Percentiles rank a stretch among this genome's conserved stretches.
phyloP scores from a whole-genome alignment of 2,329 filamentous ascomycete genomes.

The Conoideocrella luteorostrata region DNA sequence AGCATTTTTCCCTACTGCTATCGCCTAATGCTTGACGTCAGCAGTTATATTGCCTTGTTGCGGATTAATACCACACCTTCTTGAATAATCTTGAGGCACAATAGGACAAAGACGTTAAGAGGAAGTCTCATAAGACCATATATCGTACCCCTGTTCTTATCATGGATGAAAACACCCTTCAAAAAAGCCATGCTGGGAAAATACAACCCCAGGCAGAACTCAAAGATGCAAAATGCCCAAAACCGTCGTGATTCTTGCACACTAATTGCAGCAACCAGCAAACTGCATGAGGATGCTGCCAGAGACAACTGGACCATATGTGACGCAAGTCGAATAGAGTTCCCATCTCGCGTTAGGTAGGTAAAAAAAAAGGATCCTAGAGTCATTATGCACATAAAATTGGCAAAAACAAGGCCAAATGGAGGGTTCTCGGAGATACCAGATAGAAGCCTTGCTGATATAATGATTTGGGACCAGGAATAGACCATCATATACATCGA shows the following conservation, averaged over 20 bases:
- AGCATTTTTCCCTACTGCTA: no score
- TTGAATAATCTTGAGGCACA: no score
- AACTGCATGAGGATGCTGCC: no score
- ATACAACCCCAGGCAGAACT: constrained; percentile 51
- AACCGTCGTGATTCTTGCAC: no score
- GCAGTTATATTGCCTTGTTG: no score
- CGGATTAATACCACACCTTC: no score
- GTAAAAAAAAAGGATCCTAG: constrained; percentile 29
- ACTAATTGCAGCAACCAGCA: no score
- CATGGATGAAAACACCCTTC: constrained; percentile 47
- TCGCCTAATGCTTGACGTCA: no score
- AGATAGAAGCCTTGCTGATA: constrained; percentile 25
- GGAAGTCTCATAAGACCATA: constrained; percentile 53
- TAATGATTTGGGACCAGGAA: constrained; percentile 54
- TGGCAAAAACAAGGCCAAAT: constrained; percentile 48
- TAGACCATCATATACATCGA: constrained; percentile 59
- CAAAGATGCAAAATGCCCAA: constrained; percentile 51
- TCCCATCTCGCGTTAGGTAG: no score
- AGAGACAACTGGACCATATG: no score
- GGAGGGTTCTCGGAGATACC: constrained; percentile 23
- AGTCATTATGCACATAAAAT: constrained; percentile 53
- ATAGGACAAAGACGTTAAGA: constrained; percentile 48
- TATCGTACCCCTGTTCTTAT: constrained; percentile 45
- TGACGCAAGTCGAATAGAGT: no score
- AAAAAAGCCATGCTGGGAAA: constrained; percentile 49